Evolutionary conservation across 345 rosid species (phyloP).

Genomic region (Triadica sebifera): DNA sequence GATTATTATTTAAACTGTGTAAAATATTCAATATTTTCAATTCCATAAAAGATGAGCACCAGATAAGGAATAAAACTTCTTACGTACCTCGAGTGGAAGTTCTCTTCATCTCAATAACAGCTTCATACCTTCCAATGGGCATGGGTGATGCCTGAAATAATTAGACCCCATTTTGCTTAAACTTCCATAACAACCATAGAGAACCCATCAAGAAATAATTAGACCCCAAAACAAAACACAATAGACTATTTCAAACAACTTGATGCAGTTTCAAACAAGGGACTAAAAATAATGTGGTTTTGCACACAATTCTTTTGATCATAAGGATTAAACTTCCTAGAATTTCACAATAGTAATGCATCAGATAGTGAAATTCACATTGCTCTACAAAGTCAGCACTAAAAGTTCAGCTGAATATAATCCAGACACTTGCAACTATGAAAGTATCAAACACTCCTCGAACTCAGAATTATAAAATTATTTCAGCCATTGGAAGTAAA

Average conservation of each 20-base stretch:
- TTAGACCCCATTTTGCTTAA: not conserved
- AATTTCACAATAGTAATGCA: not conserved
- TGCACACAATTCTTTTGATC: not conserved
- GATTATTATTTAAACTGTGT: not conserved
- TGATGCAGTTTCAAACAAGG: not conserved
- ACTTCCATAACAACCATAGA: not conserved
- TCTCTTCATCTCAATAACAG: constrained; percentile 24
- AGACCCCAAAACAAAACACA: not conserved
- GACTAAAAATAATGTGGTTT: not conserved
- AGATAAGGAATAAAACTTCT: not conserved
- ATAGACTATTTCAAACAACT: not conserved
- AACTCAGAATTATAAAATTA: not conserved
- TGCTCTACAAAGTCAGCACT: not conserved
- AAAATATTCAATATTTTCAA: not conserved
- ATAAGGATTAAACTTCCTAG: not conserved
- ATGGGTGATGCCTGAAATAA: constrained; percentile 30
- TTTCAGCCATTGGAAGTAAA: not conserved
- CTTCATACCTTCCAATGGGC: constrained; percentile 14
- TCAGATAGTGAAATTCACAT: not conserved
- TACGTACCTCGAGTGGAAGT: constrained; percentile 19
- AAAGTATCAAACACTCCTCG: not conserved
- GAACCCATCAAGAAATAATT: not conserved
- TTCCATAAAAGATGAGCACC: not conserved
- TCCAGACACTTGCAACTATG: not conserved
- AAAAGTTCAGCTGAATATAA: not conserved